Conservation (phyloP, 2,329 filamentous ascomycete species). For the Ophiosphaerella narmari region DNA sequence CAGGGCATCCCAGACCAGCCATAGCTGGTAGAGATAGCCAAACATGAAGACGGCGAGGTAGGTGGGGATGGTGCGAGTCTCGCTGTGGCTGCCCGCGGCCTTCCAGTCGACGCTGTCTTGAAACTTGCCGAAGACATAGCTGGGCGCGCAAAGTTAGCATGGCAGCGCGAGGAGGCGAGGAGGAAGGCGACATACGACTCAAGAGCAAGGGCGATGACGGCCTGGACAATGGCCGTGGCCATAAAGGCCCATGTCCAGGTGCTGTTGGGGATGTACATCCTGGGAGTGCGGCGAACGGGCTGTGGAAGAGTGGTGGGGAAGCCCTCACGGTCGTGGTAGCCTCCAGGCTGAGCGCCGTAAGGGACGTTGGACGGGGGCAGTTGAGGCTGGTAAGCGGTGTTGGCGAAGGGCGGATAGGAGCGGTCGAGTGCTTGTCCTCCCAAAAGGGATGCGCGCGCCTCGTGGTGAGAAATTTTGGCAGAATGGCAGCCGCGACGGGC, state of each 20-base stretch:
- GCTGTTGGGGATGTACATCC: slow-evolving; percentile 78
- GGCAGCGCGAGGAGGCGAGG: neutral
- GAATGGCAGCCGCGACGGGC: slow-evolving; percentile 41
- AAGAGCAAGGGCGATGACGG: slow-evolving; percentile 77
- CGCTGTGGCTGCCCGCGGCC: slow-evolving; percentile 40
- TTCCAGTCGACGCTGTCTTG: slow-evolving; percentile 62
- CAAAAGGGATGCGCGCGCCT: slow-evolving; percentile 63
- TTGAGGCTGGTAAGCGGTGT: slow-evolving; percentile 44
- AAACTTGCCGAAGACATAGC: slow-evolving; percentile 89
- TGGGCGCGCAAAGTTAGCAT: slow-evolving; percentile 44
- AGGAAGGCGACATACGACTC: slow-evolving; percentile 71
- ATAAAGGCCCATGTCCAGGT: slow-evolving; percentile 90
- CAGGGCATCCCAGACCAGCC: slow-evolving; percentile 91
- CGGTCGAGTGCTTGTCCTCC: slow-evolving; percentile 60
- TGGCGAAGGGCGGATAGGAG: slow-evolving; percentile 52
- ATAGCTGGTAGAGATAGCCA: slow-evolving; percentile 88
- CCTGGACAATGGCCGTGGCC: slow-evolving; percentile 73
- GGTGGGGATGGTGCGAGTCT: slow-evolving; percentile 77
- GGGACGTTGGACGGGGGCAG: slow-evolving; percentile 38
- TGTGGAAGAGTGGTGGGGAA: slow-evolving; percentile 50
- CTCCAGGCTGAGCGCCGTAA: slow-evolving; percentile 56
- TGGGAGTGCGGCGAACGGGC: slow-evolving; percentile 37
- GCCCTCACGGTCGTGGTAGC: slow-evolving; percentile 50
- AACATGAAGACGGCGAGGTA: slow-evolving; percentile 97
- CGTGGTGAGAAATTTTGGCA: slow-evolving; percentile 61